Conservation (phyloP, 176 grass and related monocot species). For the Cocos nucifera region DNA sequence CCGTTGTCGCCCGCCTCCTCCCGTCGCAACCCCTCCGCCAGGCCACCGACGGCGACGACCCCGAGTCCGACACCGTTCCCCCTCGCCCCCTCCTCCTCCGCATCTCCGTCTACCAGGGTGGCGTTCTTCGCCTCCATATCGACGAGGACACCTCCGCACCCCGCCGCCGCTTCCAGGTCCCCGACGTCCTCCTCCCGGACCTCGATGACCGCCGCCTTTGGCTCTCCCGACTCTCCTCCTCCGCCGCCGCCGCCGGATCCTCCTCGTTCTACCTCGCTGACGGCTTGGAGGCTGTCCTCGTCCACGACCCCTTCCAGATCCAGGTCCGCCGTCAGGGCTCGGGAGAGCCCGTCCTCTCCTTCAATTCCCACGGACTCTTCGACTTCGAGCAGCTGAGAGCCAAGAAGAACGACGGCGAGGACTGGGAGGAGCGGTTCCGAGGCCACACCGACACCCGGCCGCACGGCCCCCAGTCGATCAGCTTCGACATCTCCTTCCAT, state of each 20-base stretch:
- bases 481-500: constrained; percentile 83
- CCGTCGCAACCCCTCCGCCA: constrained; percentile 19
- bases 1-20: constrained; percentile 45
- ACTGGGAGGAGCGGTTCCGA: constrained; percentile 73
- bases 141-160: constrained; percentile 55
- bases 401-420: constrained; percentile 47
- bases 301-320: constrained; percentile 75
- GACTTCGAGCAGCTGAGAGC: constrained; percentile 71
- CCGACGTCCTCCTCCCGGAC: constrained; percentile 67
- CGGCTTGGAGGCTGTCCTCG: constrained; percentile 54
- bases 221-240: constrained; percentile 37
- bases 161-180: constrained; percentile 66
- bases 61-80: background rate
- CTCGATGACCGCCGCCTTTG: constrained; percentile 48
- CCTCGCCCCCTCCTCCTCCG: constrained; percentile 49
- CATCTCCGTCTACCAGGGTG: constrained; percentile 55
- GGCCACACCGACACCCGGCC: constrained; percentile 86
- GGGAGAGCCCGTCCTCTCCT: constrained; percentile 52
- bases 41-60: background rate
- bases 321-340: constrained; percentile 29
- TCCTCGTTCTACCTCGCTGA: constrained; percentile 60
- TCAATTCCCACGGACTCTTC: constrained; percentile 88
- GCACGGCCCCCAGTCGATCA: constrained; percentile 74
- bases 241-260: constrained; percentile 6
- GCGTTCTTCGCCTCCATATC: constrained; percentile 68